Percentiles rank a stretch among this genome's conserved stretches.
These are phyloP conservation scores for Sporothrix pseudoabietina DNA, from an alignment of 2,329 filamentous ascomycete species.

Conservation along the genomic window DNA sequence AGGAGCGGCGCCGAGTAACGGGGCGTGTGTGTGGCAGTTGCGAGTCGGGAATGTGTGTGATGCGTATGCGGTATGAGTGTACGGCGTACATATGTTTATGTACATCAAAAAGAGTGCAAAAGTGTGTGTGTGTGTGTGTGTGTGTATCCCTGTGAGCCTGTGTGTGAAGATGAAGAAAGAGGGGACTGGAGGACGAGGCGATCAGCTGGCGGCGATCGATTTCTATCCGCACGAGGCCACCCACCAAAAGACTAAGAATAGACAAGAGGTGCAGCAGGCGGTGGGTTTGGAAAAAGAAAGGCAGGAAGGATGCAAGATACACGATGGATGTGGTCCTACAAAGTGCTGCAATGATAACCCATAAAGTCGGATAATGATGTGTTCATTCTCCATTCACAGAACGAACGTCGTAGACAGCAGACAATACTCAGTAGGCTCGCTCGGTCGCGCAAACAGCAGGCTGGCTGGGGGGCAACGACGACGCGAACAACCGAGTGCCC, in stretches of 20 bases:
- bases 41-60: background rate
- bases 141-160: background rate
- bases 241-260: conserved; percentile 16
- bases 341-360: background rate
- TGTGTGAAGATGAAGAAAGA: background rate
- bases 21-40: background rate
- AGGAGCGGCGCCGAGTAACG: background rate
- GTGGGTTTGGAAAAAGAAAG: background rate
- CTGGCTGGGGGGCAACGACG: background rate
- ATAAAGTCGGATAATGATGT: no score
- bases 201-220: conserved; percentile 30
- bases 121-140: background rate
- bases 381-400: no score
- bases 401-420: no score
- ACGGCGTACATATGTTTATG: no score
- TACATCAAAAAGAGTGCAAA: background rate
- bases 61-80: background rate
- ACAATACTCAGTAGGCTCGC: background rate
- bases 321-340: background rate
- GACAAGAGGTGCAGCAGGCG: background rate
- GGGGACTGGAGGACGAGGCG: background rate
- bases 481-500: conserved; percentile 8
- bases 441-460: background rate
- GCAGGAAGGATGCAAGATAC: conserved; percentile 1
- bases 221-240: conserved; percentile 19